Conservation (phyloP, 257 asterid species). For the Petunia secreta region DNA sequence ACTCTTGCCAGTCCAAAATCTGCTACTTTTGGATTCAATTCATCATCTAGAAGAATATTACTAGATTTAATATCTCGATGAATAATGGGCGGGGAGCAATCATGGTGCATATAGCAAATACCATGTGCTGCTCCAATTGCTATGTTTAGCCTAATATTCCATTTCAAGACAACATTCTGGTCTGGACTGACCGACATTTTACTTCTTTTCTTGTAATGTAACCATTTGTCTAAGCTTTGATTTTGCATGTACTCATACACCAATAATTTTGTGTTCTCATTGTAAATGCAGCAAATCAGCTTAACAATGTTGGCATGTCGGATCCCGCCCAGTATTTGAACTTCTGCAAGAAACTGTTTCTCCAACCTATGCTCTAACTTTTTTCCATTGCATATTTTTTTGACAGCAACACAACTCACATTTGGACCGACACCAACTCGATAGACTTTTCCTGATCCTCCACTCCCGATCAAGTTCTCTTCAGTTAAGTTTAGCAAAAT, state of each 20-base stretch:
- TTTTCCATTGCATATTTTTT: conserved; percentile 49
- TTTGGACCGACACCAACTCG: conserved; percentile 40
- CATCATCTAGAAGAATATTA: conserved; percentile 52
- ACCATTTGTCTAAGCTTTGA: conserved; percentile 55
- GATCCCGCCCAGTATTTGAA: conserved; percentile 48
- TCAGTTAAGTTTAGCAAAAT: conserved; percentile 44
- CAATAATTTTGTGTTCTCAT: conserved; percentile 47
- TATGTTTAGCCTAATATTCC: conserved; percentile 51
- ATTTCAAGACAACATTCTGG: conserved; percentile 38
- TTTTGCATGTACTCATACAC: conserved; percentile 65
- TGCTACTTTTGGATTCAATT: conserved; percentile 50
- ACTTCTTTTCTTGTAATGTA: conserved; percentile 48
- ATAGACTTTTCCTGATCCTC: conserved; percentile 62
- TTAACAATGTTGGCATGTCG: conserved; percentile 61
- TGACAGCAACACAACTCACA: conserved; percentile 48
- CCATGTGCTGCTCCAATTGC: conserved; percentile 64
- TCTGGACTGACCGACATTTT: not conserved
- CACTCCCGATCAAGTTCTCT: conserved; percentile 52
- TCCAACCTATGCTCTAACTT: conserved; percentile 43
- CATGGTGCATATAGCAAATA: conserved; percentile 64
- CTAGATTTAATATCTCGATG: conserved; percentile 60
- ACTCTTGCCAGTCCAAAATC: conserved; percentile 57
- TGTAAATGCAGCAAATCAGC: conserved; percentile 58
- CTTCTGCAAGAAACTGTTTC: conserved; percentile 57
- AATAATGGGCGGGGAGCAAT: conserved; percentile 50